Base-by-base conservation (phyloP, 1,284 basidiomycete genomes). In the Melampsora americana region DNA sequence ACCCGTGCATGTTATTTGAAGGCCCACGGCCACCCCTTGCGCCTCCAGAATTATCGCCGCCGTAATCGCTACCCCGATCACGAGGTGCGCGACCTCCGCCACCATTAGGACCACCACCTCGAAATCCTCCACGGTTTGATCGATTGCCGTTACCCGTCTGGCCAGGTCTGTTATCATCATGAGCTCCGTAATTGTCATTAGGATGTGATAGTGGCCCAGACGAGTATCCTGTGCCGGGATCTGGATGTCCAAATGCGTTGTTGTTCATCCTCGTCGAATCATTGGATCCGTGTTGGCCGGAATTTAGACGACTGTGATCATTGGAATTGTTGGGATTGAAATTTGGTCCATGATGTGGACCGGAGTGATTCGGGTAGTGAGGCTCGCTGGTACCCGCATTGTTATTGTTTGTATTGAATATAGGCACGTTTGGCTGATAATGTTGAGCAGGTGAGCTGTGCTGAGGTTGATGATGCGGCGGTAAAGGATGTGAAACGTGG, bases 381-480 rank as follows among this genome's bases (percentile, higher is more conserved):
- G 42, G 23, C 0, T 72, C 69, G 32, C 12, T 62, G 28, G 61
- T 20, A 35, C 35, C 35, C 6, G 18, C 28, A 28, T 30, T 30
- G 35, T 30, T 30, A 16, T 39, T 62, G 20, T 20, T 30, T 11
- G 65, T 5, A 18, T 46, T 64, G n/a, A 39, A 59, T 42, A 39
- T 59, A 7, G 23, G 32, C 2, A 32, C 12, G 50, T 39, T 48
- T 16, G 62, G 48, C 7, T 56, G 14, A 20, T 60, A 44, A 20
- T 42, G 62, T 16, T 32, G 2, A 42, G 32, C 56, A 50, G 20
- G 32, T 18, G 61, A 42, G 11, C 16, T 6, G 26, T 71, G 69
- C 5, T 56, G 59, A 20, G 71, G 59, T 50, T 66, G 64, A 39
- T 74, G 71, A 66, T 66, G 65, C 1, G 71, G 18, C 9, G 71